Base-by-base conservation (phyloP, 1,284 basidiomycete species). In the Cutaneotrichosporon cyanovorans region DNA sequence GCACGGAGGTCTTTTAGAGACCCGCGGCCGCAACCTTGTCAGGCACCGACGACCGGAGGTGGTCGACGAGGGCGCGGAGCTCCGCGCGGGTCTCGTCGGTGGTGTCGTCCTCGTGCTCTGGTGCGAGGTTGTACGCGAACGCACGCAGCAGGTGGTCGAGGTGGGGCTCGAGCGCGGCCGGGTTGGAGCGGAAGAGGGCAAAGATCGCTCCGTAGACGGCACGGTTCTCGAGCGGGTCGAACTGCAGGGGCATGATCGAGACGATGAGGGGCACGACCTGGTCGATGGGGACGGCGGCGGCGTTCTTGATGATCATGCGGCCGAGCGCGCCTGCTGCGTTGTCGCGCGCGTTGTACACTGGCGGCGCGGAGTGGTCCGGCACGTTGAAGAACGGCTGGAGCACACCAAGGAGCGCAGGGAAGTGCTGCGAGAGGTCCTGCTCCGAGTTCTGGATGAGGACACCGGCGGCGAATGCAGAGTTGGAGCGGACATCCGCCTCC, bases 271-370 rank as follows among this genome's bases (percentile, higher is more conserved):
- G 87, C 22, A 97, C 77, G 37, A 93, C 89, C 63, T 76, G 71
- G 28, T 92, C 89, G 37, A 98, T 79, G 19, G 95, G 95, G 20
- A 98, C 73, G 5, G 85, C 88, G 5, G 76, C 70, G 5, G 80
- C 75, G 70, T 91, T 92, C 69, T 86, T 87, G 61, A 83, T 71
- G 62, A 98, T 84, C 73, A 98, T 80, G 23, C 95, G 83, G 5
- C 82, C 82, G 45, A 98, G 84, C 40, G 91, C 89, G 45, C 95
- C 95, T 23, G 85, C 81, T 11, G 95, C 95, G 68, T 99, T 99
- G 73, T 99, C 95, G 51, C 85, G 84, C 16, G 92, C 91, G 61
- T 91, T 92, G 56, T 86, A 73, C 38, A 78, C 77, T 10, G 86
- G 74, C 5, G 81, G 71, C 14, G 67, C 59, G 19, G 70, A 64